Evolutionary conservation across 192 early-diverging fungal genomes (phyloP).

Genomic region (Obelidium mucronatum): DNA sequence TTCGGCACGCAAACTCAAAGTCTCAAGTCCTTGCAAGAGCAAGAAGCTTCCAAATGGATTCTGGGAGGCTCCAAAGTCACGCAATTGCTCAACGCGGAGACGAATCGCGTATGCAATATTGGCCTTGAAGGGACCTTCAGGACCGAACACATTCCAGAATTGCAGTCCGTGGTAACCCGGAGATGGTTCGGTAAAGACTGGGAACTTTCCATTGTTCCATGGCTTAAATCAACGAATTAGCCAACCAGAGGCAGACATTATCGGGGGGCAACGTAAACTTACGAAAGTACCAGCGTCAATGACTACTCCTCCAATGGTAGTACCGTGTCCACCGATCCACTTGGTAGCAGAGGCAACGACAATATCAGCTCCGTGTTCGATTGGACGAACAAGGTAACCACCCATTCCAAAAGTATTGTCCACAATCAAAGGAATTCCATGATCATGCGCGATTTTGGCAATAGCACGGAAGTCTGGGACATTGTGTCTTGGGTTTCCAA

Average conservation of each 20-base stretch:
- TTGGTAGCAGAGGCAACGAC: slow-evolving; percentile 93
- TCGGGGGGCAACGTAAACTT: background rate
- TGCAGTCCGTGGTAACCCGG: slow-evolving; percentile 86
- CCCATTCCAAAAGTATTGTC: slow-evolving; percentile 98
- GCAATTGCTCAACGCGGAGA: slow-evolving; percentile 81
- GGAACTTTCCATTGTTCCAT: slow-evolving; percentile 91
- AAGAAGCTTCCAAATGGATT: slow-evolving; percentile 92
- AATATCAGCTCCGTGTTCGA: slow-evolving; percentile 96
- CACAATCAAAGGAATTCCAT: slow-evolving; percentile 89
- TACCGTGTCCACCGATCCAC: slow-evolving; percentile 91
- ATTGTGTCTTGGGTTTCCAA: slow-evolving; percentile 91
- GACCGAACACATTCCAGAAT: slow-evolving; percentile 89
- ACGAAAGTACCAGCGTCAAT: slow-evolving; percentile 86
- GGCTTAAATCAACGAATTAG: slow-evolving; percentile 1
- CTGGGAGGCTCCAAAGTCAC: slow-evolving; percentile 84
- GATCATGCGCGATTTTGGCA: slow-evolving; percentile 78
- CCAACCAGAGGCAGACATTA: slow-evolving; percentile 75
- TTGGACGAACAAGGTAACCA: slow-evolving; percentile 76
- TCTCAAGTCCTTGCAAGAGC: slow-evolving; percentile 89
- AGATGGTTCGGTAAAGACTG: slow-evolving; percentile 83
- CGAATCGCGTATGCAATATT: slow-evolving; percentile 80
- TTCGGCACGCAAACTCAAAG: slow-evolving; percentile 87
- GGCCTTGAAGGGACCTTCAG: slow-evolving; percentile 63
- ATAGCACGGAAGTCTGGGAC: slow-evolving; percentile 88
- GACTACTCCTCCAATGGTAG: slow-evolving; percentile 89